Evolutionary conservation across 1,139 yeast genomes (phyloP), one percentile per base, ranked within the genome.

Genomic region (Blastobotrys proliferans): DNA sequence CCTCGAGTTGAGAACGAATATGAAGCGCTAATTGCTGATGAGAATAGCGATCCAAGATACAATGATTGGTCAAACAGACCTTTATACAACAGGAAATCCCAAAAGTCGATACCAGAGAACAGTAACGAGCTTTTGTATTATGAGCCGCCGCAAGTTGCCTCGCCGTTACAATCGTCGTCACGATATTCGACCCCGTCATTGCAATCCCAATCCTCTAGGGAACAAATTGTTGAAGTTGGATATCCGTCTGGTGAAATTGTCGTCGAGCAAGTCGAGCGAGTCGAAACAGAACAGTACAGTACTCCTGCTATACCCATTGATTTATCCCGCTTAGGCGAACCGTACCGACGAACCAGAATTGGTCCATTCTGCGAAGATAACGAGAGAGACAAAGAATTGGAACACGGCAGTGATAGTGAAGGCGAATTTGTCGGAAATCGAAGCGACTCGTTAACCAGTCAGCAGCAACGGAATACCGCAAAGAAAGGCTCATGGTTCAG

Each of bases 311-410:
- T 43, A 1, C 41, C 49, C n/a, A 25, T 46, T 13, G 49, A 46
- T 35, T 26, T 46, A 13, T 11, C 37, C 3, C 20, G 42, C 10
- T 35, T 46, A 6, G 49, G 47, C 19, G 40, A 36, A 9, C 45
- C 43, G 3, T 25, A 38, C 18, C 34, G 33, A 16, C 38, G 39
- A 21, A 16, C 41, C 17, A 38, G 33, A 30, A 30, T 43, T 35
- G 49, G 43, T 5, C 47, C 47, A 14, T 43, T 46, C 31, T 46
- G 21, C 36, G 49, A 46, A 28, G 49, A 46, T 34, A 27, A 14
- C 30, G 11, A 11, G 14, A 13, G 13, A 18, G 40, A 37, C 9
- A 28, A 30, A 28, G 34, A 28, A 3, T 14, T 25, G 8, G 25
- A 22, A 9, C 21, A 10, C n/a, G n/a, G n/a, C n/a, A n/a, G n/a